A percentile compares a stretch with the other conserved stretches of the same genome.
These are phyloP conservation scores for Biscutella auriculata DNA, from an alignment of 441 rosid species.

Conservation along the genomic window DNA sequence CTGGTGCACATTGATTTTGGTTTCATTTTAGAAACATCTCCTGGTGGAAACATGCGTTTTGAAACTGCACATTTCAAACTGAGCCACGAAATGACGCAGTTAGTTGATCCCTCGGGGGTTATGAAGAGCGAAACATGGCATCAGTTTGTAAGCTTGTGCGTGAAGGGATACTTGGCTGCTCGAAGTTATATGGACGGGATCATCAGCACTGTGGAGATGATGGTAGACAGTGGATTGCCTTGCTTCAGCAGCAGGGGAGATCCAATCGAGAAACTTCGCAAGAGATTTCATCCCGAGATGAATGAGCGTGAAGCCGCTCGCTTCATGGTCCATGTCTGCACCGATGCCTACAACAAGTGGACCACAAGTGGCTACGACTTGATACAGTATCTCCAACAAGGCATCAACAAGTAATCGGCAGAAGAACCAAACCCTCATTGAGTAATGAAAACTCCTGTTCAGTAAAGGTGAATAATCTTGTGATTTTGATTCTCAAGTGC, in stretches of 20 bases:
- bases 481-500: no score
- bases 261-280: constrained; percentile 67
- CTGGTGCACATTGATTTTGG: constrained; percentile 91
- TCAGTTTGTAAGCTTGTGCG: constrained; percentile 69
- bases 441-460: no score
- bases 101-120: constrained; percentile 73
- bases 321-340: constrained; percentile 66
- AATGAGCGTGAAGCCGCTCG: constrained; percentile 85
- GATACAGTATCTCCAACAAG: constrained; percentile 85
- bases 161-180: constrained; percentile 78
- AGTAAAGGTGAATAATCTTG: no score
- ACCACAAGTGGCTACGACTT: constrained; percentile 79
- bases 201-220: constrained; percentile 58
- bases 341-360: constrained; percentile 87
- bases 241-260: constrained; percentile 76
- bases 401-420: constrained; percentile 58
- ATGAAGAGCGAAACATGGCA: constrained; percentile 86
- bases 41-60: constrained; percentile 85
- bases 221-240: constrained; percentile 84
- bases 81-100: constrained; percentile 95
- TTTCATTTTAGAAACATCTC: constrained; percentile 83
- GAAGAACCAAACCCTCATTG: not conserved
- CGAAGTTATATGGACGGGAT: constrained; percentile 82
- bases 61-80: constrained; percentile 91
- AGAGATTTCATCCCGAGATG: constrained; percentile 88